These are phyloP conservation scores for Trametes coccinea DNA, from an alignment of 768 basidiomycete species.

Conservation along the genomic window DNA sequence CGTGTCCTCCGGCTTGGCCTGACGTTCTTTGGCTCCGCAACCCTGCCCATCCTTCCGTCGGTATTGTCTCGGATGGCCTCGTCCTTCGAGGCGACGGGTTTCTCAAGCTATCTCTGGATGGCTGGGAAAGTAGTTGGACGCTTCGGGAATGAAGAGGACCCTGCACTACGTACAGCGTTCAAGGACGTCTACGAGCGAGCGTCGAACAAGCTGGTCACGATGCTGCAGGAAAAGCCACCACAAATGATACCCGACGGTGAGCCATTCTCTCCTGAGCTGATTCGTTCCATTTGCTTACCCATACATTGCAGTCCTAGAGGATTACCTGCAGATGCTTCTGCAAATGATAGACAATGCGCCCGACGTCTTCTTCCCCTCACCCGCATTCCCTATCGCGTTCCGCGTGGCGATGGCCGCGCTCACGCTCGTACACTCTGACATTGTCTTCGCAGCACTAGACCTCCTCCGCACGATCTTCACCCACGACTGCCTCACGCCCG, in stretches of 20 bases:
- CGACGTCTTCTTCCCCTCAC: conserved; percentile 75
- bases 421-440: conserved; percentile 79
- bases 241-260: conserved; percentile 86
- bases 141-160: conserved; percentile 69
- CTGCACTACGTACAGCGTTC: conserved; percentile 56
- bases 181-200: conserved; percentile 70
- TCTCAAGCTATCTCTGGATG: conserved; percentile 92
- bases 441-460: conserved; percentile 81
- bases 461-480: conserved; percentile 73
- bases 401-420: conserved; percentile 75
- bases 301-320: conserved; percentile 75
- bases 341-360: conserved; percentile 69
- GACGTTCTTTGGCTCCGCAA: conserved; percentile 71
- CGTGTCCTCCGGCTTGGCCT: conserved; percentile 84
- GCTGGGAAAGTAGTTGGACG: conserved; percentile 80
- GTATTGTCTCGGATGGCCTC: conserved; percentile 74
- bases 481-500: conserved; percentile 65
- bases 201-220: conserved; percentile 65
- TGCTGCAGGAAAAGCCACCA: conserved; percentile 69
- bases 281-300: not conserved
- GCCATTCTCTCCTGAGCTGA: conserved; percentile 27
- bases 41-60: conserved; percentile 66
- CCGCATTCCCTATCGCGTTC: conserved; percentile 77
- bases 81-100: conserved; percentile 78
- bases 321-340: conserved; percentile 82